Evolutionary conservation across 75 land plant species (phyloP), one percentile per base, ranked within the genome.

Genomic region (Cryptomeria japonica): DNA sequence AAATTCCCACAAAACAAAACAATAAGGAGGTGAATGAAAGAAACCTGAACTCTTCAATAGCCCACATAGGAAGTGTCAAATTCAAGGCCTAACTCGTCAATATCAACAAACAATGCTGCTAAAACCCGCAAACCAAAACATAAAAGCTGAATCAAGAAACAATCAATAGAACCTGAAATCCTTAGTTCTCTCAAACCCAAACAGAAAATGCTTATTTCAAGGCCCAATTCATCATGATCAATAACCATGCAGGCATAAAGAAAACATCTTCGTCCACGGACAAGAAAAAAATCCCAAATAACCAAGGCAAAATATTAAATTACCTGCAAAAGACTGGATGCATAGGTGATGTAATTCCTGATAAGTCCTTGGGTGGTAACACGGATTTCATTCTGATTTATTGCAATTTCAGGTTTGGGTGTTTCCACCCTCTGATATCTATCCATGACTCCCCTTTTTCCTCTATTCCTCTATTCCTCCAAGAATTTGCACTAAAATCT

Each of bases 311-410:
- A 44, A 28, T 4, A 5, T 41, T 32, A 6, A 77, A 84, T 75
- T 90, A 92, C 93, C 93, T 92, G 93, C 68, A 92, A 85, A 42
- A 92, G 90, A n/a, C 89, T 91, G 31, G 92, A 91, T 41, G 93
- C 93, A 88, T 92, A 92, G 3, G 90, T 92, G 90, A 92, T 89
- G 88, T 92, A 92, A 80, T 92, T 92, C 37, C 93, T 87, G 85
- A 92, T 92, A 77, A 91, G 87, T n/a, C 93, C 92, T 39, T 91
- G 93, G 28, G 93, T 92, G 47, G 93, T 92, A 39, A 90, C 91
- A 38, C 93, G 92, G 77, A 92, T 92, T 85, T 92, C 92, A 86
- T 92, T 92, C 89, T 92, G 93, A 73, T 78, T 91, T 73, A 92
- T 92, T 47, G 92, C 86, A 79, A 89, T 90, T 55, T 92, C 93